Base-by-base conservation (phyloP, 179 eudicot species). In the Silene vulgaris region DNA sequence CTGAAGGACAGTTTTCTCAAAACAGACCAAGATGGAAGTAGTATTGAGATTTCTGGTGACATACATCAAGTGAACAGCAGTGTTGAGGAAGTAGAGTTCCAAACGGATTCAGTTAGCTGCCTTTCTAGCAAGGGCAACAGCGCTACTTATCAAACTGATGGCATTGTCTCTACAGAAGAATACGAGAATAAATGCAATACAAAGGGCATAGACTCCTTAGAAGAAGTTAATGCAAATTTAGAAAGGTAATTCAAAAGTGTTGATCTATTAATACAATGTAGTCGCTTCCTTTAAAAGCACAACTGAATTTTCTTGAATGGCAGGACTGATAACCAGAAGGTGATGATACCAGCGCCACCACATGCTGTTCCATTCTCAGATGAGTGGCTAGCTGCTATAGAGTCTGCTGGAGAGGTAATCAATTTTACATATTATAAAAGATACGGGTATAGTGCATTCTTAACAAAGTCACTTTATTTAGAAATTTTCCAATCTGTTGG, bases 321-420 rank as follows among this genome's bases (percentile, higher is more conserved):
- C 88, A 89, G 92, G 82, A 82, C 79, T 57, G 86, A 76, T 71
- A 80, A 74, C 59, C 70, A 28, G 63, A 90, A 69, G 63, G 56
- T 73, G 61, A 76, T 66, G 50, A 76, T 81, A 56, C 86, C 40
- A 29, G 32, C 85, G 74, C 89, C 89, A 45, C 74, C 78, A 43
- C 69, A 88, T 86, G 94, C 85, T 56, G 76, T 84, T 85, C 97
- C 99, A 65, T 95, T 95, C 80, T 92, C 97, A 82, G 99, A 95
- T 64, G 96, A 95, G 84, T 95, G 99, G 99, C 82, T 95, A 78
- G 96, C 99, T 84, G 96, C 93, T 65, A 82, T 92, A 48, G 97
- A 90, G 85, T 91, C 97, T 74, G 96, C 96, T 81, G 97, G 99
- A 81, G 99, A 92, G 91, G 97, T 92, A 89, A 81, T 66, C 74